Base-by-base conservation (phyloP, 1,284 basidiomycete genomes). In the Stereum hirsutum region DNA sequence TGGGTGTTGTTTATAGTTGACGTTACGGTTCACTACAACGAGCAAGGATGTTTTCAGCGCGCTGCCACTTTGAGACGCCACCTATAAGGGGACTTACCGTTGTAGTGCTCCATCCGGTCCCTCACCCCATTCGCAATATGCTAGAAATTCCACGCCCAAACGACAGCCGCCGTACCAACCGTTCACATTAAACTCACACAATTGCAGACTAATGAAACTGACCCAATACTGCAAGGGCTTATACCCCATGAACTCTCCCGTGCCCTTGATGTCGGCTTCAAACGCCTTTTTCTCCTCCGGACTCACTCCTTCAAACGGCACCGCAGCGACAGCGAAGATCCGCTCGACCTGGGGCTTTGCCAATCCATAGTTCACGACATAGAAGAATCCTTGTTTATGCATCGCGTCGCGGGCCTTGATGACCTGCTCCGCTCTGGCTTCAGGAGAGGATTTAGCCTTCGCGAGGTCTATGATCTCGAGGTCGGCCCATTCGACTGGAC, bases 391-490 rank as follows among this genome's bases (percentile, higher is more conserved):
- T 39, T 77, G 68, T 11, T 67, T 69, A 4, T 65, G 60, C 64
- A 87, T 70, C 0, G 81, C 82, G 44, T 76, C 63, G 30, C 70
- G 67, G 5, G 78, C 64, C 52, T 74, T 65, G 17, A 55, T 49
- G 0, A 72, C 70, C 0, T 83, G 65, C 37, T 63, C 58, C 0
- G 57, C 54, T 23, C 71, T 68, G 1, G 68, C 75, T 45, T 74
- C 71, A 0, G 61, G 56, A n/a, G n/a, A n/a, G 0, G 65, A 76
- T 10, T 54, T 49, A n/a, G 65, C 65, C 43, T 70, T 69, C 23
- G 75, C 64, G 11, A 87, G 58, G 54, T 87, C 82, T 44, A 87
- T 71, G 40, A 74, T 66, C 12, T 77, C 68, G 15, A 87, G 67
- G 34, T 82, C 72, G 1, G 78, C 84, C 65, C 77, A 84, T 32